Evolutionary conservation across 352 stramenopile species (phyloP).

Genomic region (Peronospora destructor): DNA sequence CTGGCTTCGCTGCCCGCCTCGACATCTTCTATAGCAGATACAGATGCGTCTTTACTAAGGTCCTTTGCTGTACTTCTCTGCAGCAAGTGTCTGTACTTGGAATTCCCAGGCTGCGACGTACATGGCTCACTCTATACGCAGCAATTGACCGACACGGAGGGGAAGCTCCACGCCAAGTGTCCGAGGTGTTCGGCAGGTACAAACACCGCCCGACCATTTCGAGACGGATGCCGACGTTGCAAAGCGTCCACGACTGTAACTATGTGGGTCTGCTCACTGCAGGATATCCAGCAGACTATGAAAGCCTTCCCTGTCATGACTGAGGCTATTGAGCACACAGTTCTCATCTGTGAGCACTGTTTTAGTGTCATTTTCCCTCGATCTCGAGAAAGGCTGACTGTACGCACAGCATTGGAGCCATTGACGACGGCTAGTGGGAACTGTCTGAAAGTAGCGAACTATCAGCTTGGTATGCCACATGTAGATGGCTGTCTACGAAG

Average conservation of each 20-base stretch:
- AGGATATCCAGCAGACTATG: slow-evolving; percentile 60
- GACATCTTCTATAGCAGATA: background rate
- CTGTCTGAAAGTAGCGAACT: slow-evolving; percentile 71
- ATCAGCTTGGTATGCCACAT: slow-evolving; percentile 83
- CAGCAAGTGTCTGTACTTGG: slow-evolving; percentile 74
- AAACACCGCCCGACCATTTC: slow-evolving; percentile 77
- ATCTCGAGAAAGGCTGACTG: slow-evolving; percentile 59
- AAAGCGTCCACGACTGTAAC: slow-evolving; percentile 57
- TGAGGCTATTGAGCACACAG: slow-evolving; percentile 74
- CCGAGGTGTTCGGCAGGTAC: slow-evolving; percentile 73
- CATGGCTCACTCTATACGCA: slow-evolving; percentile 81
- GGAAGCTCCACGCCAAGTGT: slow-evolving; percentile 64
- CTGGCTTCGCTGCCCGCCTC: background rate
- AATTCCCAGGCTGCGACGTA: slow-evolving; percentile 84
- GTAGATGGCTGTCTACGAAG: slow-evolving; percentile 76
- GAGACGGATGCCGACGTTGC: slow-evolving; percentile 77
- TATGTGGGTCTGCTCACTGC: slow-evolving; percentile 67
- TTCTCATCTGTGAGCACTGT: slow-evolving; percentile 67
- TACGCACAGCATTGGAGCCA: slow-evolving; percentile 40
- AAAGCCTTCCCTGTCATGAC: slow-evolving; percentile 50
- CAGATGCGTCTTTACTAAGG: slow-evolving; percentile 33
- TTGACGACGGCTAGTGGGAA: slow-evolving; percentile 54
- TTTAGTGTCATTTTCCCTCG: slow-evolving; percentile 69
- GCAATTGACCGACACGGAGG: slow-evolving; percentile 25
- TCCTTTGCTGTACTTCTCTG: slow-evolving; percentile 79